Base-by-base conservation (phyloP, 306 rosid genomes). In the Inga leiocalycina region DNA sequence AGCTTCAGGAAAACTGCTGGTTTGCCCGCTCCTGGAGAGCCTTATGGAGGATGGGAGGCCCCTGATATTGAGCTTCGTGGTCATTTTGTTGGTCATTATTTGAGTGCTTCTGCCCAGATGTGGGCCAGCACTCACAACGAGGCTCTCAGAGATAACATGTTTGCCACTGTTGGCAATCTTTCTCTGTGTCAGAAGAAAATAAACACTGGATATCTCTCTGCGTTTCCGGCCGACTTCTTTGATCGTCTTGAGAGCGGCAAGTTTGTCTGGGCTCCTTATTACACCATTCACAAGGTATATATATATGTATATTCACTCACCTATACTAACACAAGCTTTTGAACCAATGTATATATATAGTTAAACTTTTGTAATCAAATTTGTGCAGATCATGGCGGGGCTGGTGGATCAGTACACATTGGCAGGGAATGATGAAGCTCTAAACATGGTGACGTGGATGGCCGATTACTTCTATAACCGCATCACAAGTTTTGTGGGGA, bases 31-130 rank as follows among this genome's bases (percentile, higher is more conserved):
- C 93, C 92, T 22, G 97, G 93, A 2, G 69, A n/a, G n/a, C 90
- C 97, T 30, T 92, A 92, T 77, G 78, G 57, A 4, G 98, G 93
- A 0, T 95, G 98, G 99, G 99, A 95, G 82, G 79, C 0, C 1
- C 78, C 94, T 0, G 0, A 1, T 8, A 0, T 5, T 35, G 99
- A 95, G 84, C 98, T 95, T 34, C 89, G 99, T 13, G 99, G 99
- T 41, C 98, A 95, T 88, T 95, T 92, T 84, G 98, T 95, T 66
- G 99, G 98, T 83, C 99, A 95, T 88, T 95, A 92, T 90, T 80
- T 93, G 88, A 95, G 99, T 41, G 98, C 97, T 48, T 57, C 99
- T n/a, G 98, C 99, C 67, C 88, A 76, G 76, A 92, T 85, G 96
- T 95, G 97, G 99, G 94, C 99, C 68, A 92, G 92, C 85, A 93